Percentiles rank a stretch among this genome's conserved stretches.
phyloP scores from a whole-genome alignment of 495 filamentous ascomycete species.

The Tuber calosporum region DNA sequence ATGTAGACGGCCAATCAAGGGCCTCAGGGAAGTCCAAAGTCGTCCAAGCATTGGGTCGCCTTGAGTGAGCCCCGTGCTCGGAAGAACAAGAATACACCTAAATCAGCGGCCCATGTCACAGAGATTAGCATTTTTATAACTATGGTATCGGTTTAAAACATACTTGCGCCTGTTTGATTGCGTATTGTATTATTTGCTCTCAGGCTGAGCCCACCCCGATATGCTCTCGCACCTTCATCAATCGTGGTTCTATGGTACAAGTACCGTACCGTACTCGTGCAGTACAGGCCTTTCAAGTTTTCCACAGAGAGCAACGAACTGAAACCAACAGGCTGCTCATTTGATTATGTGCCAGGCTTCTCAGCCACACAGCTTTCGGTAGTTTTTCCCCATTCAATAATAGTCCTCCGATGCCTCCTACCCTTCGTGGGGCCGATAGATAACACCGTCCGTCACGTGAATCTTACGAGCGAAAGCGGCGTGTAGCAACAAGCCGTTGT shows the following conservation, averaged over 20 bases:
- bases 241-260: too few relatives aligned
- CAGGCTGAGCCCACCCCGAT: background rate
- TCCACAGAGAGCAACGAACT: background rate
- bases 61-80: background rate
- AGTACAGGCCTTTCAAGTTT: background rate
- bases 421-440: background rate
- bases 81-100: background rate
- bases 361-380: background rate
- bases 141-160: background rate
- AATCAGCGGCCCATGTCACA: background rate
- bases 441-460: background rate
- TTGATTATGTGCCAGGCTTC: background rate
- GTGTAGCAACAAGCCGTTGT: background rate
- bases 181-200: background rate
- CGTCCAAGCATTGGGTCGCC: background rate
- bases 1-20: background rate
- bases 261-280: too few relatives aligned
- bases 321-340: background rate
- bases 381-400: background rate
- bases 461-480: background rate
- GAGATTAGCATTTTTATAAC: background rate
- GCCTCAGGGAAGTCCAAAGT: background rate
- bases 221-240: background rate
- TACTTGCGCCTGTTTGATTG: background rate
- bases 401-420: background rate